phyloP scores from a whole-genome alignment of 768 basidiomycete genomes.

The Pleurotus eryngii region DNA sequence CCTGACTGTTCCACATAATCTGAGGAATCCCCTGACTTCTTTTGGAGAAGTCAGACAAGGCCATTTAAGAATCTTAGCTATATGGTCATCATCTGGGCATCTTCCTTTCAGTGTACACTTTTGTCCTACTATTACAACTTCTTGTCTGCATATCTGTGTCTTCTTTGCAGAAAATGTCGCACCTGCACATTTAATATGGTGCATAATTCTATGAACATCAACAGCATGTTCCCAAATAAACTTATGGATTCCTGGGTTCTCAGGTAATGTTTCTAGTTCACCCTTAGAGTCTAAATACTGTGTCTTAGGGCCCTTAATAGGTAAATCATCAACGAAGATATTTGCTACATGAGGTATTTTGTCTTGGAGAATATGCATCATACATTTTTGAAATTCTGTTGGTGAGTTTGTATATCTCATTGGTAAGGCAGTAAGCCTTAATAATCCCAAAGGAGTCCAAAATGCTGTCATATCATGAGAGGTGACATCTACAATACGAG shows the following conservation, averaged over 20 bases:
- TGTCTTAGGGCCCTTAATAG: too few species aligned
- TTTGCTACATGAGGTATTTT: too few species aligned
- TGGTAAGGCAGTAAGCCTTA: slow-evolving; percentile 9
- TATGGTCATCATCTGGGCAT: slow-evolving; percentile 16
- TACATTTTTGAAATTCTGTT: too few species aligned
- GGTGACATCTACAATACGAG: too few species aligned
- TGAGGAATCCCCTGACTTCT: background rate
- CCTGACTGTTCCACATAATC: too few species aligned
- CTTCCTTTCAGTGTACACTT: slow-evolving; percentile 22
- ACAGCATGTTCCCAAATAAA: slow-evolving; percentile 38
- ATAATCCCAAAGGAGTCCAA: slow-evolving; percentile 1
- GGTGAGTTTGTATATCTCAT: background rate
- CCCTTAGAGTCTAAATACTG: too few species aligned
- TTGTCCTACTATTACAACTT: slow-evolving; percentile 15
- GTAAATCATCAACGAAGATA: too few species aligned
- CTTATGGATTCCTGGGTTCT: slow-evolving; percentile 24
- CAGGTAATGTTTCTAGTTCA: slow-evolving; percentile 9
- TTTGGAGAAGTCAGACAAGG: slow-evolving; percentile 13
- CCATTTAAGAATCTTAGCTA: slow-evolving; percentile 21
- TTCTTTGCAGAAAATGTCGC: slow-evolving; percentile 34
- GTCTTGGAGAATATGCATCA: too few species aligned
- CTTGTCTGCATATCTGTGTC: slow-evolving; percentile 18
- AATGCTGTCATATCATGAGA: slow-evolving; percentile 9
- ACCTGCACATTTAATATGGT: slow-evolving; percentile 25
- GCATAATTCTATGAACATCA: slow-evolving; percentile 29